A percentile compares a stretch with the other conserved stretches of the same genome.
Evolutionary conservation across 2,329 filamentous ascomycete species (phyloP).

Genomic region (Fusarium sp.): DNA sequence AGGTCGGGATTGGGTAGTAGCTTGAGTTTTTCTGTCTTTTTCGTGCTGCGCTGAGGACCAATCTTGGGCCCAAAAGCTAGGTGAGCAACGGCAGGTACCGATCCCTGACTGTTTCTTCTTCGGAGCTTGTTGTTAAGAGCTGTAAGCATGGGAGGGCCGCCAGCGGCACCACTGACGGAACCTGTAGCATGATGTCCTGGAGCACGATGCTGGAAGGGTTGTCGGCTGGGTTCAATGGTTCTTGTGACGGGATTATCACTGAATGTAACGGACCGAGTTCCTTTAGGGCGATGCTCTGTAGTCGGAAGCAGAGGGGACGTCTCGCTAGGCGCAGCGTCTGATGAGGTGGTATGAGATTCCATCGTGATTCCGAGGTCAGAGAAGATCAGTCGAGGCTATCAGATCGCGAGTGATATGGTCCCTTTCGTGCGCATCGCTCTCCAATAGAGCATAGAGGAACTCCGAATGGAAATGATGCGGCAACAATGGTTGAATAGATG

Average conservation of each 20-base stretch:
- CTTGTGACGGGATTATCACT: slow-evolving; percentile 75
- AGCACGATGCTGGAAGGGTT: slow-evolving; percentile 40
- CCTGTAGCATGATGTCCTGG: slow-evolving; percentile 47
- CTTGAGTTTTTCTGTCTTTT: slow-evolving; percentile 96
- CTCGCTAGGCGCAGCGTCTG: slow-evolving; percentile 44
- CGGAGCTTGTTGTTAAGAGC: slow-evolving; percentile 88
- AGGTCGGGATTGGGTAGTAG: slow-evolving; percentile 91
- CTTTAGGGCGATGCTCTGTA: slow-evolving; percentile 55
- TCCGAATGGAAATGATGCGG: neutral
- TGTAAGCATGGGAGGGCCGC: slow-evolving; percentile 72
- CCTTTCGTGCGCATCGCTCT: slow-evolving; percentile 14
- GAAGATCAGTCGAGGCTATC: slow-evolving; percentile 12
- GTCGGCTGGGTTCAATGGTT: slow-evolving; percentile 64
- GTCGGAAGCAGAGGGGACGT: slow-evolving; percentile 52
- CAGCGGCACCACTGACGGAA: slow-evolving; percentile 50
- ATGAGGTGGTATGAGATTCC: slow-evolving; percentile 43
- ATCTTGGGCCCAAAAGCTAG: slow-evolving; percentile 71
- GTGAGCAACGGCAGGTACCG: slow-evolving; percentile 51
- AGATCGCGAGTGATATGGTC: slow-evolving; percentile 14
- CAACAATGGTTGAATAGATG: slow-evolving; percentile 14
- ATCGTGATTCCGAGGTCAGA: slow-evolving; percentile 28
- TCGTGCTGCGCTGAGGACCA: slow-evolving; percentile 92
- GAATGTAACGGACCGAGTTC: slow-evolving; percentile 78
- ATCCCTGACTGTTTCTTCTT: slow-evolving; percentile 83
- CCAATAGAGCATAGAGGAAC: neutral